These are phyloP conservation scores for Aspergillus neoniger DNA, from an alignment of 2,329 filamentous ascomycete species.

Conservation along the genomic window DNA sequence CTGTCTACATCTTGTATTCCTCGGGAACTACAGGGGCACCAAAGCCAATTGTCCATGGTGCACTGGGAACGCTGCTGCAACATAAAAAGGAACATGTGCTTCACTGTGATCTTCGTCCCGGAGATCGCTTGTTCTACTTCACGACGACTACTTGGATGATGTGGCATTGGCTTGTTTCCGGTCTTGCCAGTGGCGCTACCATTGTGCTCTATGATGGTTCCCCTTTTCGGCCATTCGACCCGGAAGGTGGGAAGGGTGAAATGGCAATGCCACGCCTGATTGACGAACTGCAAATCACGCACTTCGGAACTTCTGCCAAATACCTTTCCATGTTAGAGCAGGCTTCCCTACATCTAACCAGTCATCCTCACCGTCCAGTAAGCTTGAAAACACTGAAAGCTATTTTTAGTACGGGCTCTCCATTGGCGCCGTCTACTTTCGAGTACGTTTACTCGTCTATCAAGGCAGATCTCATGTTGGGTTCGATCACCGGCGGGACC, in stretches of 20 bases:
- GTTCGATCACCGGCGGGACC: conserved; percentile 91
- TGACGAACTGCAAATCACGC: conserved; percentile 77
- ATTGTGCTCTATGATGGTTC: conserved; percentile 90
- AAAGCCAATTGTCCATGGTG: conserved; percentile 93
- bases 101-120: conserved; percentile 75
- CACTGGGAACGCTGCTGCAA: conserved; percentile 85
- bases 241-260: conserved; percentile 63
- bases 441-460: conserved; percentile 84
- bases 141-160: conserved; percentile 99
- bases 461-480: conserved; percentile 77
- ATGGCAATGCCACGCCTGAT: conserved; percentile 82
- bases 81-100: conserved; percentile 96
- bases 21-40: conserved; percentile 85
- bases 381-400: conserved; percentile 64
- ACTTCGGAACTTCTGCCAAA: conserved; percentile 93
- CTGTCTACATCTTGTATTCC: conserved; percentile 91
- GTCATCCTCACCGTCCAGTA: conserved; percentile 48
- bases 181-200: conserved; percentile 77
- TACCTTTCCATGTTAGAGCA: conserved; percentile 91
- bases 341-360: conserved; percentile 63
- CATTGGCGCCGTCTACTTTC: conserved; percentile 90
- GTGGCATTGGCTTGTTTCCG: conserved; percentile 96
- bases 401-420: conserved; percentile 92
- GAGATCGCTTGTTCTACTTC: conserved; percentile 84
- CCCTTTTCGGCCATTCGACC: conserved; percentile 71